A percentile compares a stretch with the other conserved stretches of the same genome.
Conservation (phyloP, 192 early-diverging fungal species). For the Backusella westeae region DNA sequence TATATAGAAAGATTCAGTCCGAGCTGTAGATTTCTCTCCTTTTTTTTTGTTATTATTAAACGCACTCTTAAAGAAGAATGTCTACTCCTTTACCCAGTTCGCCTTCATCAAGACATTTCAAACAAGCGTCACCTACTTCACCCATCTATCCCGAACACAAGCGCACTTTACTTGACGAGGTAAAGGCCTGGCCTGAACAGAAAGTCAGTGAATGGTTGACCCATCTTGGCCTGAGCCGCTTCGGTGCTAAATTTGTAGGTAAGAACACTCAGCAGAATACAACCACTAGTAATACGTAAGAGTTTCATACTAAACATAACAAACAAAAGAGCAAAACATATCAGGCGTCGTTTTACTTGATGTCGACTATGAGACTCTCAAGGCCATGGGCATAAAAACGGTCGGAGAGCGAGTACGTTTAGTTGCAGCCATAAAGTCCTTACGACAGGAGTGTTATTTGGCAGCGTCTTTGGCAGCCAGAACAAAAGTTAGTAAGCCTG, state of each 20-base stretch:
- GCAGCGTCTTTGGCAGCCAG: slow-evolving; percentile 31
- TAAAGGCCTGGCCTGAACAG: slow-evolving; percentile 28
- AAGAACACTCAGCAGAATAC: neutral
- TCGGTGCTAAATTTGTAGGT: slow-evolving; percentile 30
- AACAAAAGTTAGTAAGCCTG: neutral
- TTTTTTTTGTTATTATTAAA: neutral
- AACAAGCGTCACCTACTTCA: slow-evolving; percentile 32
- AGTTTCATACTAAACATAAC: neutral
- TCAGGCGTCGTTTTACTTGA: slow-evolving; percentile 82
- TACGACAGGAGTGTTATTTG: slow-evolving; percentile 60
- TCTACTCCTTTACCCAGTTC: slow-evolving; percentile 21
- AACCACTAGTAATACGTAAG: neutral
- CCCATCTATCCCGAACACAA: slow-evolving; percentile 28
- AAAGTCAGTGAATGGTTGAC: slow-evolving; percentile 37
- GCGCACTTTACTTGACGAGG: slow-evolving; percentile 28
- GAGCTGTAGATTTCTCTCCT: neutral
- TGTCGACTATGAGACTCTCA: slow-evolving; percentile 77
- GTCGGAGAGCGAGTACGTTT: slow-evolving; percentile 86
- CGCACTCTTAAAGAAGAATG: neutral
- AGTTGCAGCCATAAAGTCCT: slow-evolving; percentile 69
- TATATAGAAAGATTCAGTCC: neutral
- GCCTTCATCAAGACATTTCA: slow-evolving; percentile 15
- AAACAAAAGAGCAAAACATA: slow-evolving; percentile 67
- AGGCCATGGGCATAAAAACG: slow-evolving; percentile 76
- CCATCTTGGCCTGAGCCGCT: slow-evolving; percentile 17